These are phyloP conservation scores for Stereocaulon alpinum DNA, from an alignment of 495 filamentous ascomycete genomes.

Conservation along the genomic window DNA sequence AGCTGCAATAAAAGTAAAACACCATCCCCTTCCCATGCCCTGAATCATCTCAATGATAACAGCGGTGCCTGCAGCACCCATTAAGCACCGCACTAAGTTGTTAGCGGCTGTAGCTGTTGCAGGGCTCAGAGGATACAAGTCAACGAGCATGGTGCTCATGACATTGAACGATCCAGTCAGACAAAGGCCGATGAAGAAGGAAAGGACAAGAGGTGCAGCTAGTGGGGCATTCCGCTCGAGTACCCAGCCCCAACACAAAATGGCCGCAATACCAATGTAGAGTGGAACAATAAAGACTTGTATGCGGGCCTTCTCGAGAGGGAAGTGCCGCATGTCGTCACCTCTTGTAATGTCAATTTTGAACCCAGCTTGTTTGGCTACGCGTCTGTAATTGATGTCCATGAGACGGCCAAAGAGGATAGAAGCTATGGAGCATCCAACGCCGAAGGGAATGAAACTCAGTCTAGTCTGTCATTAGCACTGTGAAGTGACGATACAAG, in stretches of 20 bases:
- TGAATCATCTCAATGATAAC: constrained; percentile 51
- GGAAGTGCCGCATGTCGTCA: constrained; percentile 38
- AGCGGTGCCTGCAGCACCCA: constrained; percentile 53
- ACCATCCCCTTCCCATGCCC: constrained; percentile 46
- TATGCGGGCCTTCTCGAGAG: constrained; percentile 43
- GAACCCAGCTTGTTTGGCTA: constrained; percentile 34
- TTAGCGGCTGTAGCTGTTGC: constrained; percentile 58
- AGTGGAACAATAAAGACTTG: constrained; percentile 33
- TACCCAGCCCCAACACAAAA: constrained; percentile 42
- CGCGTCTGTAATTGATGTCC: constrained; percentile 41
- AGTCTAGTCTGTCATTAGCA: constrained; percentile 13
- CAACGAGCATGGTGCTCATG: constrained; percentile 51
- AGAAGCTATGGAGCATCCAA: constrained; percentile 38
- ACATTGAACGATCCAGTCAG: constrained; percentile 49
- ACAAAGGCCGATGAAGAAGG: constrained; percentile 48
- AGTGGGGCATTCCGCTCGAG: constrained; percentile 34
- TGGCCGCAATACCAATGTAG: constrained; percentile 25
- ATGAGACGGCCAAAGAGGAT: constrained; percentile 38
- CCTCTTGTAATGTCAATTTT: constrained; percentile 37
- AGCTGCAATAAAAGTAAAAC: constrained; percentile 50
- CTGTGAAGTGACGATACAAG: too few relatives aligned
- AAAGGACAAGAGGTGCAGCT: constrained; percentile 40
- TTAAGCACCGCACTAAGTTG: constrained; percentile 55
- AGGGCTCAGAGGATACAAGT: constrained; percentile 49
- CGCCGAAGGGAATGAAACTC: constrained; percentile 39